Conservation (phyloP, 805 yeast genomes). For the Allodekkera sacchari region DNA sequence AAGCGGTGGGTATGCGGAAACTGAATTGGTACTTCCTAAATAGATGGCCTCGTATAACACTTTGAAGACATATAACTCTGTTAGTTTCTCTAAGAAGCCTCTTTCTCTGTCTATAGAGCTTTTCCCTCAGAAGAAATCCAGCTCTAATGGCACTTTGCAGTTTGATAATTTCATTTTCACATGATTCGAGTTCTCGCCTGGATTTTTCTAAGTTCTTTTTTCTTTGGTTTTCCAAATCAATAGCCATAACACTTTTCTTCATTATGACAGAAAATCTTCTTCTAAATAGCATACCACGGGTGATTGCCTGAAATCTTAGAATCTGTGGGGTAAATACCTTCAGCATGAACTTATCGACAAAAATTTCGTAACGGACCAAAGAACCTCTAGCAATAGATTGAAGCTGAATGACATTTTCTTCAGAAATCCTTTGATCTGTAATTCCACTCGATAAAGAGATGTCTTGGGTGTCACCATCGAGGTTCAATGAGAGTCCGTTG, state of each 20-base stretch:
- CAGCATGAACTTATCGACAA: constrained; percentile 54
- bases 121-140: constrained; percentile 12
- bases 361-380: constrained; percentile 51
- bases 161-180: constrained; percentile 15
- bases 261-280: background rate
- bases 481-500: constrained; percentile 4
- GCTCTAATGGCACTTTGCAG: constrained; percentile 33
- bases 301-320: constrained; percentile 37
- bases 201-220: constrained; percentile 13
- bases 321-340: constrained; percentile 47
- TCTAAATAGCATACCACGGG: constrained; percentile 36
- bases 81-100: constrained; percentile 14
- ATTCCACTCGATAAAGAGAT: constrained; percentile 1
- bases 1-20: too few relatives aligned
- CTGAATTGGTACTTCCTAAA: too few relatives aligned
- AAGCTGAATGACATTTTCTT: constrained; percentile 26
- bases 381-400: constrained; percentile 73
- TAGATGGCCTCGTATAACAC: constrained; percentile 32
- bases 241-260: too few relatives aligned
- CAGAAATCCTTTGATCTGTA: background rate
- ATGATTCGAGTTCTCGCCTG: constrained; percentile 10
- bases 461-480: constrained; percentile 6
- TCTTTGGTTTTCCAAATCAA: too few relatives aligned
- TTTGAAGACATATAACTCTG: constrained; percentile 29
- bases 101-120: constrained; percentile 11